Evolutionary conservation across 2,329 filamentous ascomycete species (phyloP).

Genomic region (Xylariaceae sp.): DNA sequence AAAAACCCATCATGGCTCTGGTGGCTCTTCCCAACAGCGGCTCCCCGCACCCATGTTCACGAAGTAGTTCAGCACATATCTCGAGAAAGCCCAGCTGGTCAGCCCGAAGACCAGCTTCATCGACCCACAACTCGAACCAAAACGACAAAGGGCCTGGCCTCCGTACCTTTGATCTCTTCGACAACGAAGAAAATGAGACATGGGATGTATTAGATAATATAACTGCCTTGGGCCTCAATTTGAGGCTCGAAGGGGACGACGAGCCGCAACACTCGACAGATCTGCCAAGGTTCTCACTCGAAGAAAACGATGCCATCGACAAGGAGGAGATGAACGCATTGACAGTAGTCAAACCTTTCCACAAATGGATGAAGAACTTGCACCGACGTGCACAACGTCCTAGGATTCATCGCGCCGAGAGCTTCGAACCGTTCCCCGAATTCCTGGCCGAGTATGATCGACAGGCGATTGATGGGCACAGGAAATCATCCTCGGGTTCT

Average conservation of each 20-base stretch:
- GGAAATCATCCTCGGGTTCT: slow-evolving; percentile 64
- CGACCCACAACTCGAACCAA: slow-evolving; percentile 23
- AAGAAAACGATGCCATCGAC: slow-evolving; percentile 10
- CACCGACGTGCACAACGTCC: slow-evolving; percentile 52
- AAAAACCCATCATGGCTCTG: slow-evolving; percentile 23
- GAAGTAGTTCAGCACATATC: slow-evolving; percentile 34
- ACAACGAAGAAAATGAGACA: slow-evolving; percentile 27
- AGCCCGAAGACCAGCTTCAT: slow-evolving; percentile 26
- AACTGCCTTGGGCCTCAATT: slow-evolving; percentile 33
- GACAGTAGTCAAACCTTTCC: slow-evolving; percentile 47
- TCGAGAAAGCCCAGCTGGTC: slow-evolving; percentile 35
- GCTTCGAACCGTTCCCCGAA: slow-evolving; percentile 29
- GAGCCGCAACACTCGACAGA: slow-evolving; percentile 13
- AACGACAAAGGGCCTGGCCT: slow-evolving; percentile 23
- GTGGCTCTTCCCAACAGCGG: slow-evolving; percentile 15
- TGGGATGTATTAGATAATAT: slow-evolving; percentile 38
- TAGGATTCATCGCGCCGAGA: slow-evolving; percentile 18
- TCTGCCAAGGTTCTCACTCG: slow-evolving; percentile 23
- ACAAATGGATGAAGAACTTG: slow-evolving; percentile 69
- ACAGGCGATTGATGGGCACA: slow-evolving; percentile 34
- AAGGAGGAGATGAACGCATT: slow-evolving; percentile 6
- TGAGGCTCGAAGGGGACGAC: slow-evolving; percentile 28
- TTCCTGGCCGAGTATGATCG: slow-evolving; percentile 21
- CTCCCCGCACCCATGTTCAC: slow-evolving; percentile 28
- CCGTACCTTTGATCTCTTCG: slow-evolving; percentile 30